These are phyloP conservation scores for Medicago lupulina DNA, from an alignment of 306 rosid species.

Conservation along the genomic window DNA sequence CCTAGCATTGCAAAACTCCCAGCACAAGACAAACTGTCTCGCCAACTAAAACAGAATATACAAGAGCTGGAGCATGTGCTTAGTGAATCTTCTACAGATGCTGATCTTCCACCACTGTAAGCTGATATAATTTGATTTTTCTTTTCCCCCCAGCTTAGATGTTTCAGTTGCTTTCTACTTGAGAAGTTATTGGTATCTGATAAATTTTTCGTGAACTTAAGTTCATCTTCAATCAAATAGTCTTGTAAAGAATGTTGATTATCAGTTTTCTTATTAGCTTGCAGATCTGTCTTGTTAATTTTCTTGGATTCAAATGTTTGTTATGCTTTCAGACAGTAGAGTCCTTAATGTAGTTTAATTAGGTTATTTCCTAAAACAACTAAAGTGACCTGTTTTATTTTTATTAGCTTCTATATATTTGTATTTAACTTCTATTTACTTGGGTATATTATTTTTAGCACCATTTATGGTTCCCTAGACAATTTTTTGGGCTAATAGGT, in stretches of 20 bases:
- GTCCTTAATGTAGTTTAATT: conserved; percentile 9
- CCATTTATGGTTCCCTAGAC: conserved; percentile 28
- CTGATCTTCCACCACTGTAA: conserved; percentile 91
- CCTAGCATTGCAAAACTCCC: conserved; percentile 93
- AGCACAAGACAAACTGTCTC: conserved; percentile 75
- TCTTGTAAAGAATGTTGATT: conserved; percentile 11
- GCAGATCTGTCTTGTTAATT: conserved; percentile 9
- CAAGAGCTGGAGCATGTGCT: conserved; percentile 93
- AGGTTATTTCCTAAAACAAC: conserved; percentile 6
- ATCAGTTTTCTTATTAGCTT: conserved; percentile 22
- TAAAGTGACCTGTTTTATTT: neutral
- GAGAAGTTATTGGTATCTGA: conserved; percentile 31
- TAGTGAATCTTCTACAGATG: conserved; percentile 90
- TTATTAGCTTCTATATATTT: conserved; percentile 7
- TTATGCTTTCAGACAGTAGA: neutral
- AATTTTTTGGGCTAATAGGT: conserved; percentile 6
- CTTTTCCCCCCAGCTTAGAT: conserved; percentile 27
- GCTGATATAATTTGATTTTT: conserved; percentile 45
- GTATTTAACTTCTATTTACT: conserved; percentile 10
- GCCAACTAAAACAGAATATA: conserved; percentile 83
- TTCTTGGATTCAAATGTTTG: conserved; percentile 33
- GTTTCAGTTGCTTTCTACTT: conserved; percentile 32
- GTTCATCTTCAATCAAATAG: conserved; percentile 32
- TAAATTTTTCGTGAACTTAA: neutral
- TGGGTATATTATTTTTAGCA: conserved; percentile 8